phyloP scores from a whole-genome alignment of 768 basidiomycete species.

The Dendrothele bispora region DNA sequence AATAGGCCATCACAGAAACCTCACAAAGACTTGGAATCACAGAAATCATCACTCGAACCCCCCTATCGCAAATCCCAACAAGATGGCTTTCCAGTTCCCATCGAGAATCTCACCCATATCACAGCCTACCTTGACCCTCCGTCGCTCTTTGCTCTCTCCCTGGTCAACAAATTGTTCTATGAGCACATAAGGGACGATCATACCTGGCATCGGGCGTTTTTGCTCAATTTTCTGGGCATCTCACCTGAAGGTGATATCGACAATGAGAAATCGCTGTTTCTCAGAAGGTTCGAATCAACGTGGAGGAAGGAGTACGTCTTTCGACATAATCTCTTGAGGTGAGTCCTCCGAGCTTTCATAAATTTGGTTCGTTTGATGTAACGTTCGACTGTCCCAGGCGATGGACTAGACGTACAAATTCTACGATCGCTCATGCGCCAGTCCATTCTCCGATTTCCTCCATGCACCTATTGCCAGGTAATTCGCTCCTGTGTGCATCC shows the following conservation, averaged over 20 bases:
- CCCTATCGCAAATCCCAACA: constrained; percentile 25
- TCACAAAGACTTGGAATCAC: constrained; percentile 34
- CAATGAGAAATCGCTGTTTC: constrained; percentile 43
- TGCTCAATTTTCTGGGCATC: constrained; percentile 65
- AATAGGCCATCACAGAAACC: constrained; percentile 46
- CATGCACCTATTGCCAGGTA: constrained; percentile 60
- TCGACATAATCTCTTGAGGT: constrained; percentile 59
- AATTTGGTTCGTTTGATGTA: not conserved
- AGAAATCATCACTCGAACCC: constrained; percentile 25
- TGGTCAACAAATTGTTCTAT: constrained; percentile 51
- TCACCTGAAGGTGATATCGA: constrained; percentile 60
- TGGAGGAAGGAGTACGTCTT: constrained; percentile 75
- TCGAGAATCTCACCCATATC: constrained; percentile 75
- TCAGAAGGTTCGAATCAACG: constrained; percentile 54
- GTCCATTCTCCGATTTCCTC: constrained; percentile 54
- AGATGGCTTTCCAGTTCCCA: constrained; percentile 61
- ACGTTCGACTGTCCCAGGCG: constrained; percentile 42
- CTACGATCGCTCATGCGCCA: constrained; percentile 64
- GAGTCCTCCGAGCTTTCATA: constrained; percentile 10
- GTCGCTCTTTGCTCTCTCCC: constrained; percentile 56
- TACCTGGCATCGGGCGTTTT: constrained; percentile 78
- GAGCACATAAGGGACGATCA: constrained; percentile 75
- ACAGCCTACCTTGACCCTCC: constrained; percentile 70
- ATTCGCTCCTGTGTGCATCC: constrained; percentile 60
- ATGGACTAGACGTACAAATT: constrained; percentile 64